Evolutionary conservation across 2,329 filamentous ascomycete genomes (phyloP).

Genomic region (Atkinsonella texensis): DNA sequence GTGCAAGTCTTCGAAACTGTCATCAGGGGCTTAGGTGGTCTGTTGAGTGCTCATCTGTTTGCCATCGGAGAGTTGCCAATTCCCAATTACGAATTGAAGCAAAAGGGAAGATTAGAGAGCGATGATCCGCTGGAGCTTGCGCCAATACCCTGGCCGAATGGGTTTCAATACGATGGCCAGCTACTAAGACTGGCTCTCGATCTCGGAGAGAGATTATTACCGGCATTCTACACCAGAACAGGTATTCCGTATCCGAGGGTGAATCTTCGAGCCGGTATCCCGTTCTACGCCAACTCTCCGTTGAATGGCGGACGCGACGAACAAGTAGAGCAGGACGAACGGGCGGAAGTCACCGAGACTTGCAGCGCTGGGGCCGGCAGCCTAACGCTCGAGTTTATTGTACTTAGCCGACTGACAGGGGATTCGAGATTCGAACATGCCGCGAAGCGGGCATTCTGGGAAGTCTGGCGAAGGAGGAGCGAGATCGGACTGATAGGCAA

Average conservation of each 20-base stretch:
- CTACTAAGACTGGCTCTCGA: constrained; percentile 81
- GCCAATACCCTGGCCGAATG: constrained; percentile 61
- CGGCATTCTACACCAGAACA: constrained; percentile 83
- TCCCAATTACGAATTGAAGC: constrained; percentile 53
- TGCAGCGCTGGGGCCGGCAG: constrained; percentile 96
- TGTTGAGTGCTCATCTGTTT: constrained; percentile 89
- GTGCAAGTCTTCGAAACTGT: constrained; percentile 98
- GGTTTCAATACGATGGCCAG: constrained; percentile 78
- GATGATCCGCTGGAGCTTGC: constrained; percentile 33
- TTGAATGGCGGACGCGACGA: constrained; percentile 44
- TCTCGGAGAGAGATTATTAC: constrained; percentile 69
- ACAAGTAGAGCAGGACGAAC: constrained; percentile 27
- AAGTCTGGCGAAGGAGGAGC: constrained; percentile 84
- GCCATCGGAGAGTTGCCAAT: constrained; percentile 86
- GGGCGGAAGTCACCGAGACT: constrained; percentile 76
- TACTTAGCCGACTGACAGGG: constrained; percentile 76
- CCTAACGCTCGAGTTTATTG: constrained; percentile 84
- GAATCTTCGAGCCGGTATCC: constrained; percentile 80
- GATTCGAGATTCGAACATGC: constrained; percentile 79
- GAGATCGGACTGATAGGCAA: constrained; percentile 79
- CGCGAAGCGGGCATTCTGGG: constrained; percentile 90
- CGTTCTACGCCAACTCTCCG: constrained; percentile 82
- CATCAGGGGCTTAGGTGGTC: constrained; percentile 80
- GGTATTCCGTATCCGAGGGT: constrained; percentile 92
- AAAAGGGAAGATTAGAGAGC: constrained; percentile 12